Conservation (phyloP, 75 land plant genomes). For the Pinus tabuliformis region DNA sequence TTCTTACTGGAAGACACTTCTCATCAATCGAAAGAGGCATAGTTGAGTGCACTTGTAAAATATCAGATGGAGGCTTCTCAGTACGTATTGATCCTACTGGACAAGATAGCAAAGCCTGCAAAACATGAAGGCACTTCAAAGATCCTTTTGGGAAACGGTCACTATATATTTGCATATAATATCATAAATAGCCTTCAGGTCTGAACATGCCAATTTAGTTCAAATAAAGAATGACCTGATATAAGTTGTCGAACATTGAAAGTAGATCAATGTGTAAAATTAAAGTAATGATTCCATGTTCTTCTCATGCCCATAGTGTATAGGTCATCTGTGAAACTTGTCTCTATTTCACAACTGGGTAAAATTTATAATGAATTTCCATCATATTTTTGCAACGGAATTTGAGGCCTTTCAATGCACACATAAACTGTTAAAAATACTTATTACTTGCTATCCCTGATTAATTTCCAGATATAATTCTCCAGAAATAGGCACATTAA, state of each 20-base stretch:
- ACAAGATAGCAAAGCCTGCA: slow-evolving; percentile 76
- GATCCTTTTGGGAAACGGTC: not conserved
- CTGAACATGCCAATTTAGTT: not conserved
- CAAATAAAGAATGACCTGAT: not conserved
- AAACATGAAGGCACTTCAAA: not conserved
- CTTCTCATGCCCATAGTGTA: not conserved
- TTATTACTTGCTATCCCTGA: not conserved
- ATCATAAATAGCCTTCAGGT: not conserved
- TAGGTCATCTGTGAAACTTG: not conserved
- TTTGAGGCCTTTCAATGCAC: slow-evolving; percentile 1
- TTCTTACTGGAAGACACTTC: slow-evolving; percentile 47
- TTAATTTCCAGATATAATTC: not conserved
- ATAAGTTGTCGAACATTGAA: not conserved
- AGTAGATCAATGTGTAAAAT: not conserved
- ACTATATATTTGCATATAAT: not conserved
- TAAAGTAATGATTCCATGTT: not conserved
- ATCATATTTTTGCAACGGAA: not conserved
- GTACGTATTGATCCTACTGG: slow-evolving; percentile 80
- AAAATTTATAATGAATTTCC: not conserved
- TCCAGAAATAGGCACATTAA: too few species aligned
- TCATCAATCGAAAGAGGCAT: slow-evolving; percentile 71
- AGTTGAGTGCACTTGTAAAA: slow-evolving; percentile 50
- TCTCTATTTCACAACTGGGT: not conserved
- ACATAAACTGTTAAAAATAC: not conserved
- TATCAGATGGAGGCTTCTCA: slow-evolving; percentile 54